Evolutionary conservation across 2,329 filamentous ascomycete genomes (phyloP), one percentile per base, ranked within the genome.

Genomic region (Aspergillus felis): DNA sequence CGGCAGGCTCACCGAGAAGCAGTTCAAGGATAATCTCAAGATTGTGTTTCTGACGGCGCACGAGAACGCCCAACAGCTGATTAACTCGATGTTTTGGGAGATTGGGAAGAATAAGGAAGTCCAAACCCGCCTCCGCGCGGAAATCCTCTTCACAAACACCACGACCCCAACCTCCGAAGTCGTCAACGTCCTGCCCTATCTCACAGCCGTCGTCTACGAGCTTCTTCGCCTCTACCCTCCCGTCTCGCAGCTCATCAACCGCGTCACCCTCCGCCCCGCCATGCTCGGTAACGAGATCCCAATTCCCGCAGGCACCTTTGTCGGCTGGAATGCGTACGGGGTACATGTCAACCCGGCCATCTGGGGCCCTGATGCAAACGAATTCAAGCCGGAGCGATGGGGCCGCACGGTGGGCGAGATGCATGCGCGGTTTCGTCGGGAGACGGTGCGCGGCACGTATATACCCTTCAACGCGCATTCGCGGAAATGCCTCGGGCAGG

Each of bases 181-280:
- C 5, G 27, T 76, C 25, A 68, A 74, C 46, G 67, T 71, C 35
- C 67, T 80, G 28, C 78, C 79, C 0, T 72, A 74, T 32, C 68
- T 82, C 5, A 78, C 74, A 1, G 68, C 79, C 0, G 71, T 78
- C 25, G 68, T 82, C 22, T 76, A 78, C 59, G 80, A 82, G 53
- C 67, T 71, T 24, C 71, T 82, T 12, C 77, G 80, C 1, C 70
- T 82, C 49, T 80, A 78, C 56, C 80, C 80, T 0, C 79, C 80
- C 7, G 76, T 82, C 52, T 76, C 72, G 0, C 79, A 82, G 57
- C 70, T 82, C 46, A 77, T 82, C 61, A 82, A 82, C 54, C 74
- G 79, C 5, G 72, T 73, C 3, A 74, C 73, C 0, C 52, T 60
- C 2, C 59, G 62, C 2, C 64, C 73, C 0, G 67, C 71, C 12